phyloP scores from a whole-genome alignment of 331 rosid species.

The Telfairia occidentalis region DNA sequence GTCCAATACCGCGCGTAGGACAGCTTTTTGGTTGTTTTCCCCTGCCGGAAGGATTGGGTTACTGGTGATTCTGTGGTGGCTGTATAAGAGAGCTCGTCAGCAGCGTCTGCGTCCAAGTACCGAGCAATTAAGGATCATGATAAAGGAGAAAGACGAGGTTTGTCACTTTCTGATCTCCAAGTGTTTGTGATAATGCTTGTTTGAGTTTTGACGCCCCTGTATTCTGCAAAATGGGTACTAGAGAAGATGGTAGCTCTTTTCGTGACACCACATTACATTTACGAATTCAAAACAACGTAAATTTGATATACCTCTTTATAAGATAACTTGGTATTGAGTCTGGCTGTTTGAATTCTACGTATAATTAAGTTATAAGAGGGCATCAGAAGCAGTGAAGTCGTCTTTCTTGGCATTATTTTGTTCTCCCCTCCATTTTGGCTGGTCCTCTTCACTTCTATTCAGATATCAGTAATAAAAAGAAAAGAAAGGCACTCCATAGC shows the following conservation, averaged over 20 bases:
- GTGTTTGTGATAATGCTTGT: conserved; percentile 9
- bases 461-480: neutral
- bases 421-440: neutral
- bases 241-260: neutral
- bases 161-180: neutral
- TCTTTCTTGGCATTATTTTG: neutral
- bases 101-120: conserved; percentile 20
- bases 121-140: conserved; percentile 18
- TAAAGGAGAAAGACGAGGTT: conserved; percentile 59
- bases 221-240: neutral
- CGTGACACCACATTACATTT: neutral
- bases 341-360: neutral
- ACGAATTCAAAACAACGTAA: neutral
- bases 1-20: conserved; percentile 8
- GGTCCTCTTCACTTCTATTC: neutral
- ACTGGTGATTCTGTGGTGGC: conserved; percentile 29
- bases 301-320: neutral
- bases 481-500: neutral
- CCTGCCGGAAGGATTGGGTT: conserved; percentile 17
- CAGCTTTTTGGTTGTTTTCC: conserved; percentile 27
- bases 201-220: neutral
- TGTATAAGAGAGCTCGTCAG: conserved; percentile 20
- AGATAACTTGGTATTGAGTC: neutral
- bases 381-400: neutral
- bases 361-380: neutral